These are phyloP conservation scores for Amyloporia xantha DNA, from an alignment of 768 basidiomycete genomes.

Conservation along the genomic window DNA sequence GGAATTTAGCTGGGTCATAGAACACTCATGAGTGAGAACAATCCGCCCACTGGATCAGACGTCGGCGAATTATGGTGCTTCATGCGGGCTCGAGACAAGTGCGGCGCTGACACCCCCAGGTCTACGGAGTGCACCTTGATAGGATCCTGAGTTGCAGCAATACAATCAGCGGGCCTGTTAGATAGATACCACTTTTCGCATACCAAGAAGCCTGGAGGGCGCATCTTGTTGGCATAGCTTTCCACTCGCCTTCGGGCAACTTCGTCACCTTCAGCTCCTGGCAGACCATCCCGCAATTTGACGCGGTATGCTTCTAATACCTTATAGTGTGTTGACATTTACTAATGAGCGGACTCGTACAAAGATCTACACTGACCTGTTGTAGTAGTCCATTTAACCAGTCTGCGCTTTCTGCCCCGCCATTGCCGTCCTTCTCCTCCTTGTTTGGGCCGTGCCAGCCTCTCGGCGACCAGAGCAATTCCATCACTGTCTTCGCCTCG, in stretches of 20 bases:
- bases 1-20: constrained; percentile 2
- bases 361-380: constrained; percentile 61
- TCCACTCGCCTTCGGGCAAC: constrained; percentile 75
- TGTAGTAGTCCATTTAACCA: constrained; percentile 88
- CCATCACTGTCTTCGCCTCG: constrained; percentile 27
- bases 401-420: constrained; percentile 64
- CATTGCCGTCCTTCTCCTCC: constrained; percentile 21
- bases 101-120: constrained; percentile 76
- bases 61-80: constrained; percentile 25
- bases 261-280: constrained; percentile 76
- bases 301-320: constrained; percentile 68
- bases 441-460: constrained; percentile 1
- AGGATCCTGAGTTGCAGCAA: constrained; percentile 52
- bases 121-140: constrained; percentile 83
- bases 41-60: constrained; percentile 15
- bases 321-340: constrained; percentile 32
- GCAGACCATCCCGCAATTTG: constrained; percentile 63
- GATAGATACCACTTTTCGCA: constrained; percentile 16
- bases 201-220: constrained; percentile 66
- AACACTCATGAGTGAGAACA: constrained; percentile 12
- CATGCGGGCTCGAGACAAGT: constrained; percentile 63
- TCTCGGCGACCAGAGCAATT: constrained; percentile 1
- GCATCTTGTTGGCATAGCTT: constrained; percentile 70
- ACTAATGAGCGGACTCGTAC: not conserved
- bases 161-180: not conserved